phyloP scores from a whole-genome alignment of 2,329 filamentous ascomycete genomes.

The Ceratocystis huliohia region DNA sequence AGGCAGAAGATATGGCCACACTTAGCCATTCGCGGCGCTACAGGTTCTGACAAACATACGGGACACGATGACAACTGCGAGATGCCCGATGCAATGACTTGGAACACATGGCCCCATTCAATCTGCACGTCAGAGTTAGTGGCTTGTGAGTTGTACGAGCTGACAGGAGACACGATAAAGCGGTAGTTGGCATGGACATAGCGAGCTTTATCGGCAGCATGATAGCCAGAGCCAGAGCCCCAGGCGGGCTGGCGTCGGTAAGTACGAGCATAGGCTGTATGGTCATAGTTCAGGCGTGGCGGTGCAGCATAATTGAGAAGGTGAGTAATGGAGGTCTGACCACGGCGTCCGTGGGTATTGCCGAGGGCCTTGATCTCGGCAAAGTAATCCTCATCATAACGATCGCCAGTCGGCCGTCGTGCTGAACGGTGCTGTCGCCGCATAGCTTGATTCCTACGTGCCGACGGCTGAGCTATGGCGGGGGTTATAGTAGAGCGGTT shows the following conservation, averaged over 20 bases:
- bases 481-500: neutral
- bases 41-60: conserved; percentile 84
- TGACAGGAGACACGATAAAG: conserved; percentile 78
- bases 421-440: conserved; percentile 78
- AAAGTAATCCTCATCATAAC: conserved; percentile 64
- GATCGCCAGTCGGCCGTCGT: conserved; percentile 48
- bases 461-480: conserved; percentile 30
- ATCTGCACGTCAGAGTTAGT: conserved; percentile 78
- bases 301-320: conserved; percentile 83
- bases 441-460: conserved; percentile 62
- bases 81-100: conserved; percentile 79
- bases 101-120: conserved; percentile 81
- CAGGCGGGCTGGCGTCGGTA: conserved; percentile 63
- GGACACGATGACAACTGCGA: conserved; percentile 84
- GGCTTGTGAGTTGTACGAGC: conserved; percentile 67
- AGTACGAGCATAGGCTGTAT: conserved; percentile 40
- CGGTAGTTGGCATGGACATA: conserved; percentile 92
- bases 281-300: conserved; percentile 48
- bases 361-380: conserved; percentile 56
- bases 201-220: conserved; percentile 80
- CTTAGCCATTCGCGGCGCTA: conserved; percentile 89
- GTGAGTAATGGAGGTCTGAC: conserved; percentile 94
- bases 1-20: conserved; percentile 97
- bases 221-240: conserved; percentile 79
- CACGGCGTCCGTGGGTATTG: conserved; percentile 58